Conservation (phyloP, 2,329 filamentous ascomycete genomes). For the Curvularia eragrostidis region DNA sequence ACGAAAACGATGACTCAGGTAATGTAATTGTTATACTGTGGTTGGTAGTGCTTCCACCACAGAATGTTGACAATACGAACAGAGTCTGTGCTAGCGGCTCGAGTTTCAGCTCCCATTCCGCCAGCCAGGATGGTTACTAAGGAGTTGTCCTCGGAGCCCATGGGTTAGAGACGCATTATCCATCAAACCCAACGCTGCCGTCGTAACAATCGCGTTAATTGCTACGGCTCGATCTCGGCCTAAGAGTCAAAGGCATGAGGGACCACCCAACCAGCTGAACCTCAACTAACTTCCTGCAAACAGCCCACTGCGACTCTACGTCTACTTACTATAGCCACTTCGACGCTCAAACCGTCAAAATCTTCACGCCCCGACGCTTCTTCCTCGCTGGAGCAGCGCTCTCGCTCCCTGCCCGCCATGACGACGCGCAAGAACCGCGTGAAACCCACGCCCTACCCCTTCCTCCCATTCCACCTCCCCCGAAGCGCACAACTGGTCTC, state of each 20-base stretch:
- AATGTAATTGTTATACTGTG: not conserved
- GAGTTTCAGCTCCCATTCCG: not conserved
- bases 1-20: not conserved
- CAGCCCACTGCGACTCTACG: not conserved
- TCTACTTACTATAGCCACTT: not conserved
- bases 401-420: conserved; percentile 17
- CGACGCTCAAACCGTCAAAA: no score
- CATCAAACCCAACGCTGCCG: not conserved
- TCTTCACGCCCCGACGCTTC: not conserved
- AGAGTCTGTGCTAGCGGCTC: not conserved
- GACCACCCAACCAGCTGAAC: not conserved
- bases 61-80: not conserved
- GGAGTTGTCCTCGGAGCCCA: not conserved
- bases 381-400: not conserved
- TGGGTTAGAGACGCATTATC: not conserved
- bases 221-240: not conserved
- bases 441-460: conserved; percentile 54
- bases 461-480: conserved; percentile 52
- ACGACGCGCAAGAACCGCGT: conserved; percentile 28
- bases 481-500: conserved; percentile 53
- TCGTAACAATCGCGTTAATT: not conserved
- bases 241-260: not conserved
- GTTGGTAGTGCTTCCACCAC: not conserved
- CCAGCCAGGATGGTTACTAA: not conserved
- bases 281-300: not conserved